A percentile compares a stretch with the other conserved stretches of the same genome.
These are phyloP conservation scores for Saprolegnia diclina DNA, from an alignment of 352 stramenopile species.

Conservation along the genomic window DNA sequence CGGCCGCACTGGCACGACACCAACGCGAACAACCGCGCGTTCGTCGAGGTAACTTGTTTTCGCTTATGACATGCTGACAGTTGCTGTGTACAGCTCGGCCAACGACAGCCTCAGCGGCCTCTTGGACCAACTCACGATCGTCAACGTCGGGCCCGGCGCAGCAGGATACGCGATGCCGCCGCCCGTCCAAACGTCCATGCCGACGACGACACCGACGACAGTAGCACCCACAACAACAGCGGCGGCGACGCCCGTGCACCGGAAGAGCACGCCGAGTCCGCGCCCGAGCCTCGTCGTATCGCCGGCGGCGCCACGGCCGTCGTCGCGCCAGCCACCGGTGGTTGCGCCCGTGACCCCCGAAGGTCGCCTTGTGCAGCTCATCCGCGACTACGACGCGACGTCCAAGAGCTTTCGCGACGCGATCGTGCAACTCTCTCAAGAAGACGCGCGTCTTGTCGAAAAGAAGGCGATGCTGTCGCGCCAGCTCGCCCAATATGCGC, in stretches of 20 bases:
- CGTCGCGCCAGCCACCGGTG: neutral
- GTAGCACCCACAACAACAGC: neutral
- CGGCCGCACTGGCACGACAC: neutral
- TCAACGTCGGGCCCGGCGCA: constrained; percentile 8
- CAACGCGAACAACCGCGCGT: neutral
- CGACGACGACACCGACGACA: neutral
- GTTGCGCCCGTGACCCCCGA: constrained; percentile 39
- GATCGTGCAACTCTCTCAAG: constrained; percentile 60
- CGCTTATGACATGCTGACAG: neutral
- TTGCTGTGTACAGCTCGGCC: neutral
- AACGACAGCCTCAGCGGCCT: neutral
- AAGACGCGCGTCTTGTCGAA: constrained; percentile 66
- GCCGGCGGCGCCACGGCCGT: neutral
- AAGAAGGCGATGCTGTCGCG: constrained; percentile 54
- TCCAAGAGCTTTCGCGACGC: constrained; percentile 59
- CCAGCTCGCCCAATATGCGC: constrained; percentile 72
- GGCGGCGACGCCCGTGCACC: neutral
- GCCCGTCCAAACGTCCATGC: neutral
- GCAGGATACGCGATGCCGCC: neutral
- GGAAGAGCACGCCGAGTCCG: neutral
- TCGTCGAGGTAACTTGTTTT: neutral
- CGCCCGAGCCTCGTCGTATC: neutral
- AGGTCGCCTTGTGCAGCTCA: constrained; percentile 55
- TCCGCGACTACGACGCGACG: constrained; percentile 71
- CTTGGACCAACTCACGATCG: neutral